A percentile compares a stretch with the other conserved stretches of the same genome.
Evolutionary conservation across 2,329 filamentous ascomycete species (phyloP).

Genomic region (Triangularia setosa): DNA sequence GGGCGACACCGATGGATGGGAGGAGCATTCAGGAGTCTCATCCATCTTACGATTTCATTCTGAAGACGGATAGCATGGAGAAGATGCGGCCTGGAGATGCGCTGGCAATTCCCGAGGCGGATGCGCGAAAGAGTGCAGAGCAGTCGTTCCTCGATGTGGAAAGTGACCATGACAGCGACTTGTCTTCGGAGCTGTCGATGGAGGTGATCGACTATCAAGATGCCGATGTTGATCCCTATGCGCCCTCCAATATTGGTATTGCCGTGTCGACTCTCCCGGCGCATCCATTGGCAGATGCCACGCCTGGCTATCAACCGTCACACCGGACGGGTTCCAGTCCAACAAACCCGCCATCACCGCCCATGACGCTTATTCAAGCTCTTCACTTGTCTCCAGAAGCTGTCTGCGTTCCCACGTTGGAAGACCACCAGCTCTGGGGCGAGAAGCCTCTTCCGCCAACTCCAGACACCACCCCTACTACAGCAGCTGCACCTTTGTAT

Average conservation of each 20-base stretch:
- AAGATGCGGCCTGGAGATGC: slow-evolving; percentile 37
- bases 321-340: slow-evolving; percentile 29
- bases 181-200: slow-evolving; percentile 60
- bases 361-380: slow-evolving; percentile 47
- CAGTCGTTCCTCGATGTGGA: slow-evolving; percentile 45
- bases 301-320: slow-evolving; percentile 25
- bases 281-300: slow-evolving; percentile 33
- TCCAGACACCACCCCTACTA: slow-evolving; percentile 46
- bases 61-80: slow-evolving; percentile 51
- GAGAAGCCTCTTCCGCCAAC: slow-evolving; percentile 47
- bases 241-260: slow-evolving; percentile 30
- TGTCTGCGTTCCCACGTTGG: slow-evolving; percentile 35
- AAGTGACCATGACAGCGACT: slow-evolving; percentile 51
- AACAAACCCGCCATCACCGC: slow-evolving; percentile 39
- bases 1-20: slow-evolving; percentile 22
- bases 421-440: slow-evolving; percentile 40
- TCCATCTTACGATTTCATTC: slow-evolving; percentile 52
- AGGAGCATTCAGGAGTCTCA: slow-evolving; percentile 30
- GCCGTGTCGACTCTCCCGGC: slow-evolving; percentile 35
- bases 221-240: slow-evolving; percentile 22
- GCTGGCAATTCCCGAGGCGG: slow-evolving; percentile 23
- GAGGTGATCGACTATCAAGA: slow-evolving; percentile 41
- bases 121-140: slow-evolving; percentile 28
- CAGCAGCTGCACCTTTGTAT: slow-evolving; percentile 34
- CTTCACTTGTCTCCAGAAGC: slow-evolving; percentile 41